Evolutionary conservation across 1,284 basidiomycete species (phyloP), one percentile per base, ranked within the genome.

Genomic region (Fistulinella cinereoalba): DNA sequence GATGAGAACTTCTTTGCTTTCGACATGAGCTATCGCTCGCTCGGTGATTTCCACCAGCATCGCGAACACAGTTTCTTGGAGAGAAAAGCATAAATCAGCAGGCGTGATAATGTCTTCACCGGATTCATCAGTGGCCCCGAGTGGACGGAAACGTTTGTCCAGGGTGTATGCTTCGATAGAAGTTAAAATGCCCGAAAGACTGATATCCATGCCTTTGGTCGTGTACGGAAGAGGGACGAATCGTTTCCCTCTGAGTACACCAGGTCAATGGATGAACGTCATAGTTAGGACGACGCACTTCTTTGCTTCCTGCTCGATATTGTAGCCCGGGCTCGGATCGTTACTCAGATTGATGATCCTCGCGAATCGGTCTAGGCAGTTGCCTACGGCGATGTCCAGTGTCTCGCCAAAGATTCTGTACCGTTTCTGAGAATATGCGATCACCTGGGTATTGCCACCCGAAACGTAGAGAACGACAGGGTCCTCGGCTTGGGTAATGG

Each of bases 41-140:
- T 99, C 97, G 0, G 97, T 99, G 50, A 97, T 99, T 70, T 99
- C 97, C 18, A 99, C 97, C 4, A 99, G 77, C 97, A 99, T 99
- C 0, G 96, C 91, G 68, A 92, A 99, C 3, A 98, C 85, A 4
- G 92, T 97, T 69, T 99, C 97, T 69, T 99, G 97, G 5, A 99
- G 73, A 6, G 92, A 95, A 67, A 96, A 98, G 69, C 97, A 99
- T 16, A 99, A 73, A 69, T 99, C 97, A 19, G 92, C 87, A 6
- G 95, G 85, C 4, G 92, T 97, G 59, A 97, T 92, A 47, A 85
- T 77, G 60, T 93, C 85, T 37, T 77, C 73, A 29, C 75, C 75
- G 4, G 70, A 58, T 43, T 73, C 68, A 38, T 57, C 60, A 11
- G 60, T 61, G 3, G 55, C 51, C 10, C 69, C 73, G 21, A 73